Conservation (phyloP, 805 yeast species). For the Hanseniaspora meyeri region DNA sequence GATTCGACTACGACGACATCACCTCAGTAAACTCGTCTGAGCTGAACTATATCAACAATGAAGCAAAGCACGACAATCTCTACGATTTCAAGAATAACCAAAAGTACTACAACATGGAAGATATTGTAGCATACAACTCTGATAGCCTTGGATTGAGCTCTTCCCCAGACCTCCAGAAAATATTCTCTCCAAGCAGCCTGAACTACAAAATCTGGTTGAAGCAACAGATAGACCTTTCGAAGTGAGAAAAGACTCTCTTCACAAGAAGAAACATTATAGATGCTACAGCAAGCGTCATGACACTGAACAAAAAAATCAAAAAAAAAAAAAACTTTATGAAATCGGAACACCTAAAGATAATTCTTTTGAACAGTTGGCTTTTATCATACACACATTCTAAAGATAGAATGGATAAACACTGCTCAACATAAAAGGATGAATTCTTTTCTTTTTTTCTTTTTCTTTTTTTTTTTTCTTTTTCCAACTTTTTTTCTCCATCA, state of each 20-base stretch:
- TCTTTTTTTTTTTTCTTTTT: too few species aligned
- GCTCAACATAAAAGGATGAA: background rate
- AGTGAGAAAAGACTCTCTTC: background rate
- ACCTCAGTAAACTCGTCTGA: background rate
- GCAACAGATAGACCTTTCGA: background rate
- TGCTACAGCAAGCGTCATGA: background rate
- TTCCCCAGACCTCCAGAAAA: background rate
- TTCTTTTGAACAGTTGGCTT: background rate
- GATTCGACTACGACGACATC: slow-evolving; percentile 12
- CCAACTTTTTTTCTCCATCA: too few species aligned
- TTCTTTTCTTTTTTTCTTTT: background rate
- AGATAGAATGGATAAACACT: background rate
- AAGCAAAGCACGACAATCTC: background rate
- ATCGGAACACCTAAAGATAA: background rate
- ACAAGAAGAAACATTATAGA: background rate
- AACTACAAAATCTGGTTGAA: slow-evolving; percentile 11
- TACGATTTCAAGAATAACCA: background rate
- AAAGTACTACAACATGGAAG: slow-evolving; percentile 6
- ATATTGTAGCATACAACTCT: slow-evolving; percentile 3
- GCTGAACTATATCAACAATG: background rate
- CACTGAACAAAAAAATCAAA: background rate
- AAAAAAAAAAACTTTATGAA: background rate
- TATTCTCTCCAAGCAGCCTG: slow-evolving; percentile 6
- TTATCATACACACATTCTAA: background rate
- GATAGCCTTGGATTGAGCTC: background rate